Base-by-base conservation (phyloP, 768 basidiomycete genomes). In the Tricholoma bakamatsutake region DNA sequence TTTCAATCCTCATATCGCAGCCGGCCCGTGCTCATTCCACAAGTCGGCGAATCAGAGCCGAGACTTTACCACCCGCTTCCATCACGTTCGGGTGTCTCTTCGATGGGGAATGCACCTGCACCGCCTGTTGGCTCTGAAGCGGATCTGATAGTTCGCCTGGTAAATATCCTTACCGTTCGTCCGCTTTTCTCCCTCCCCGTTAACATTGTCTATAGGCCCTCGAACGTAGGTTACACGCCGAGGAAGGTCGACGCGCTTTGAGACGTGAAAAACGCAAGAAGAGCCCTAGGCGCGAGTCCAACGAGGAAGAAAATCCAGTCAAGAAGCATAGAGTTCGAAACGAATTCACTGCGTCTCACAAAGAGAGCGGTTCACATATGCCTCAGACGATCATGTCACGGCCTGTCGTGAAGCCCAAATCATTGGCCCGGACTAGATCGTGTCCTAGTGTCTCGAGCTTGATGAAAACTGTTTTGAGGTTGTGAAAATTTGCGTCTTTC, bases 121-220 rank as follows among this genome's bases (percentile, higher is more conserved):
- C 59, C 56, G 10, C 55, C 56, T 18, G 54, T 45, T 35, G 59
- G 59, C 18, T 57, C 59, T 18, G 59, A 60, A 30, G 59, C 54
- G 49, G 56, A 60, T 43, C 35, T 60, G 27, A 46, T 57, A 1
- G 48, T 40, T 37, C 55, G 59, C 35, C 34, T 60, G 31, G 59
- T 33, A 52, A 49, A 27, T 30, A 18, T 11, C 8, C 28, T 13
- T 21, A 2, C 17, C 18, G 3, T 40, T 18, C 40, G 2, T 5
- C 18, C 24, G 2, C 13, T 15, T 42, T 43, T 27, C n/a, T n/a
- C n/a, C n/a, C n/a, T n/a, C 21, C 10, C 12, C n/a, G 21, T 31
- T 31, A 12, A 42, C 28, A 31, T 43, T 7, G 15, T 52, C 15
- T 13, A 43, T 43, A 53, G 52, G 52, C 39, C 2, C 43, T 42